These are phyloP conservation scores for Backusella tarrabulga DNA, from an alignment of 192 early-diverging fungal genomes.

Conservation along the genomic window DNA sequence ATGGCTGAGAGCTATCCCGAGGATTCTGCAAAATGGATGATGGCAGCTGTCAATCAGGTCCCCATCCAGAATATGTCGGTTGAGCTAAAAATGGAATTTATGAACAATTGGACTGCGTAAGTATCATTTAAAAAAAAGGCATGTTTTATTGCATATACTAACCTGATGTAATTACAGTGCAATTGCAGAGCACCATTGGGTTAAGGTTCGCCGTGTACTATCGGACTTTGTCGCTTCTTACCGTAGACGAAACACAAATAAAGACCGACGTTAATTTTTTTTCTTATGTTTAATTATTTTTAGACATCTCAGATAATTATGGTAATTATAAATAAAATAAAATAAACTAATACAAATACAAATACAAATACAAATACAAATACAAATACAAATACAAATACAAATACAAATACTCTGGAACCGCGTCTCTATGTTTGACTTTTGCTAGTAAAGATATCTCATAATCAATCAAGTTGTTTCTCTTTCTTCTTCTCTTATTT, in stretches of 20 bases:
- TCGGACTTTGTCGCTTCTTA: constrained; percentile 59
- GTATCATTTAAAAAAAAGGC: constrained; percentile 10
- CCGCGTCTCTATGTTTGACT: not conserved
- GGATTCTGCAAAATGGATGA: constrained; percentile 50
- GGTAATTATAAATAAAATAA: not conserved
- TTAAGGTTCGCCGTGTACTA: constrained; percentile 48
- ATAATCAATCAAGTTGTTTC: not conserved
- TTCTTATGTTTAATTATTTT: not conserved
- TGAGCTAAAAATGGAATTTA: constrained; percentile 49
- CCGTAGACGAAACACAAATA: constrained; percentile 47
- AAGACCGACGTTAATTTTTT: not conserved
- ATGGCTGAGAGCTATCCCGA: constrained; percentile 47
- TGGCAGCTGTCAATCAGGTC: constrained; percentile 40
- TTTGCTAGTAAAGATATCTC: not conserved
- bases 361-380: not conserved
- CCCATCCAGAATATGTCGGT: constrained; percentile 43
- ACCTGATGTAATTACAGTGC: constrained; percentile 36
- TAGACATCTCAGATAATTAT: not conserved
- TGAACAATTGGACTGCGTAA: constrained; percentile 55
- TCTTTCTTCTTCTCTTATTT: not conserved
- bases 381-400: not conserved
- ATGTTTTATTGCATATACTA: constrained; percentile 1
- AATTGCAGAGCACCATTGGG: constrained; percentile 49
- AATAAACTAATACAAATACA: not conserved
- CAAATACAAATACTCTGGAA: not conserved